Conservation (phyloP, 2,329 filamentous ascomycete genomes). For the Harringtonia aguacate region DNA sequence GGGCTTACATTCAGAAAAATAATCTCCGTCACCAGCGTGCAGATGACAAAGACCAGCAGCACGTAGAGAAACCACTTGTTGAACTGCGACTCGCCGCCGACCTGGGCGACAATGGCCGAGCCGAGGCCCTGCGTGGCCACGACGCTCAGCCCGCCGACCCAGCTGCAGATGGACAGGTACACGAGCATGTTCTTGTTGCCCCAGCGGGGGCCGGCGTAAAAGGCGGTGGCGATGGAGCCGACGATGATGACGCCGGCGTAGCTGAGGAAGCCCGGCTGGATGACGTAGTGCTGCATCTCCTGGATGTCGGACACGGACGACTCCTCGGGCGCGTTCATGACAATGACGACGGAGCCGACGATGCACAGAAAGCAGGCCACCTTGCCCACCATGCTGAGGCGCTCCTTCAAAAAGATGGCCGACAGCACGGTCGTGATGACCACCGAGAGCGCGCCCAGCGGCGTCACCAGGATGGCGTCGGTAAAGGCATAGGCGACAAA, state of each 20-base stretch:
- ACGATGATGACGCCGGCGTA: constrained; percentile 78
- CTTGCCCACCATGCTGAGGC: constrained; percentile 90
- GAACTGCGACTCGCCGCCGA: constrained; percentile 73
- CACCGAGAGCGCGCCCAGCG: constrained; percentile 80
- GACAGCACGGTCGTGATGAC: constrained; percentile 87
- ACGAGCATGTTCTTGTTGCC: constrained; percentile 97
- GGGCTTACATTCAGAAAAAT: constrained; percentile 83
- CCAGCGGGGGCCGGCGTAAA: constrained; percentile 77
- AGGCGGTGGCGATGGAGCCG: constrained; percentile 58
- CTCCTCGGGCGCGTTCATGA: constrained; percentile 81
- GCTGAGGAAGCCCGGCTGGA: constrained; percentile 73
- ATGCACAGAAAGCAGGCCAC: constrained; percentile 95
- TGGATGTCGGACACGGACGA: constrained; percentile 81
- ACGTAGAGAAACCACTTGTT: constrained; percentile 98
- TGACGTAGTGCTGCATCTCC: constrained; percentile 81
- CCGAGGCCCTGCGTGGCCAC: constrained; percentile 91
- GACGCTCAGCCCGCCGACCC: constrained; percentile 88
- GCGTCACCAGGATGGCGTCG: constrained; percentile 90
- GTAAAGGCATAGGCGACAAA: constrained; percentile 96
- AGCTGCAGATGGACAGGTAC: constrained; percentile 91
- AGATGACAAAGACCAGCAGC: constrained; percentile 77
- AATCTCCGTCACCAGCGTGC: constrained; percentile 86
- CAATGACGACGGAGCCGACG: constrained; percentile 84
- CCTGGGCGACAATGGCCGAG: constrained; percentile 81
- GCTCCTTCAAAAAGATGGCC: constrained; percentile 90